These are phyloP conservation scores for Oidiodendron maius DNA, from an alignment of 495 filamentous ascomycete species.

Conservation along the genomic window DNA sequence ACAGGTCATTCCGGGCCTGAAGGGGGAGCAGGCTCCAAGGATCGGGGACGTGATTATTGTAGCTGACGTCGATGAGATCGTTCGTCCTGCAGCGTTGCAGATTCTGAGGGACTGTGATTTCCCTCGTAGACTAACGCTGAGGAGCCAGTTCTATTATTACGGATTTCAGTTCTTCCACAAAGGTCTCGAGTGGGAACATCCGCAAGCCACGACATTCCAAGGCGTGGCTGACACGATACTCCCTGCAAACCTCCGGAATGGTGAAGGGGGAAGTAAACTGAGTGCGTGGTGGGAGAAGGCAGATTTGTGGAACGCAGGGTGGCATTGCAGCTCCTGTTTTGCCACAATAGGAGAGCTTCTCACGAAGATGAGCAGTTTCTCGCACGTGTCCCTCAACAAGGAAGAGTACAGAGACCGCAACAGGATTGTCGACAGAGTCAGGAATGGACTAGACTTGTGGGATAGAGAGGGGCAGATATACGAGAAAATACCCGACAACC, in stretches of 20 bases:
- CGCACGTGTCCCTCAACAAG: slow-evolving; percentile 30
- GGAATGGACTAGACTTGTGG: slow-evolving; percentile 34
- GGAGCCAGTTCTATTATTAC: slow-evolving; percentile 38
- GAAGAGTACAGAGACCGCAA: slow-evolving; percentile 27
- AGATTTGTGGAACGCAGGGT: slow-evolving; percentile 31
- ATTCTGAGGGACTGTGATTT: slow-evolving; percentile 36
- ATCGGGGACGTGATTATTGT: slow-evolving; percentile 31
- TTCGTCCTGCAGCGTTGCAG: slow-evolving; percentile 28
- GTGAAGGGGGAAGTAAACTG: slow-evolving; percentile 19
- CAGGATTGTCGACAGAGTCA: slow-evolving; percentile 32
- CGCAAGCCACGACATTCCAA: slow-evolving; percentile 36
- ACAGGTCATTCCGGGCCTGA: slow-evolving; percentile 26
- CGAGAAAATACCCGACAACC: slow-evolving; percentile 26
- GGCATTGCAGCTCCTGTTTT: slow-evolving; percentile 43
- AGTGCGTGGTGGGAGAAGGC: slow-evolving; percentile 20
- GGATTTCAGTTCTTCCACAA: slow-evolving; percentile 39
- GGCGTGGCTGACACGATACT: slow-evolving; percentile 30
- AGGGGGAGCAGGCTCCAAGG: slow-evolving; percentile 19
- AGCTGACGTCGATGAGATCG: slow-evolving; percentile 37
- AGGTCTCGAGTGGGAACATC: slow-evolving; percentile 34
- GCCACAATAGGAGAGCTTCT: slow-evolving; percentile 32
- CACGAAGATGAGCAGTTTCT: slow-evolving; percentile 37
- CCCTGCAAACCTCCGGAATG: slow-evolving; percentile 34
- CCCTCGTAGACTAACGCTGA: slow-evolving; percentile 30
- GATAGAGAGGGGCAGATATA: slow-evolving; percentile 31